Percentiles rank a stretch among this genome's conserved stretches.
Evolutionary conservation across 2,329 filamentous ascomycete genomes (phyloP).

Genomic region (Pseudocercospora cruenta): DNA sequence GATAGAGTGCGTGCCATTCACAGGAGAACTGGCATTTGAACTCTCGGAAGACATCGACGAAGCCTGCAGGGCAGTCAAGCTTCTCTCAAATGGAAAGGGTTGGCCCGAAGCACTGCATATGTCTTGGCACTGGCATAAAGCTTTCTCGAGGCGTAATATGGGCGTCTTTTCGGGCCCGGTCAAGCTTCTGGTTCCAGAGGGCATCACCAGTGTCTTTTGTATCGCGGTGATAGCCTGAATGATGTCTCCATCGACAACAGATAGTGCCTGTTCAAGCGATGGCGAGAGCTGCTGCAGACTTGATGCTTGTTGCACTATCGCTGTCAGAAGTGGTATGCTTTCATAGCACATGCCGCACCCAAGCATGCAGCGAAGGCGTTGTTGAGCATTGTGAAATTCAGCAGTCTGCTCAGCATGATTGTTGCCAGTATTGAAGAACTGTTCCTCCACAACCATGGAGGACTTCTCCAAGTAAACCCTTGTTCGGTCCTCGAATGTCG

Average conservation of each 20-base stretch:
- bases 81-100: conserved; percentile 11
- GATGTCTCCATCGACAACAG: conserved; percentile 22
- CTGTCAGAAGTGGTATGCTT: conserved; percentile 19
- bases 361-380: conserved; percentile 21
- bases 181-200: conserved; percentile 14
- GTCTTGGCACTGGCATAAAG: neutral
- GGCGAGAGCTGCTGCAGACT: neutral
- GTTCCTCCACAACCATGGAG: neutral
- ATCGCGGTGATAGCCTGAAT: conserved; percentile 25
- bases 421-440: neutral
- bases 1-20: neutral
- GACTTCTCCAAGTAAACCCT: conserved; percentile 18
- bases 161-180: neutral
- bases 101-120: neutral
- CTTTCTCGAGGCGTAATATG: conserved; percentile 1
- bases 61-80: conserved; percentile 13
- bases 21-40: neutral
- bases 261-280: conserved; percentile 1
- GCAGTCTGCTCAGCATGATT: neutral
- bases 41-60: neutral
- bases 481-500: conserved; percentile 18
- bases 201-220: conserved; percentile 19
- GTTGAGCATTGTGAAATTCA: conserved; percentile 11
- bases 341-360: conserved; percentile 25
- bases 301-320: conserved; percentile 4